Evolutionary conservation across 164 flowering plant species (phyloP), one percentile per base, ranked within the genome.

Genomic region (Liriodendron chinense): DNA sequence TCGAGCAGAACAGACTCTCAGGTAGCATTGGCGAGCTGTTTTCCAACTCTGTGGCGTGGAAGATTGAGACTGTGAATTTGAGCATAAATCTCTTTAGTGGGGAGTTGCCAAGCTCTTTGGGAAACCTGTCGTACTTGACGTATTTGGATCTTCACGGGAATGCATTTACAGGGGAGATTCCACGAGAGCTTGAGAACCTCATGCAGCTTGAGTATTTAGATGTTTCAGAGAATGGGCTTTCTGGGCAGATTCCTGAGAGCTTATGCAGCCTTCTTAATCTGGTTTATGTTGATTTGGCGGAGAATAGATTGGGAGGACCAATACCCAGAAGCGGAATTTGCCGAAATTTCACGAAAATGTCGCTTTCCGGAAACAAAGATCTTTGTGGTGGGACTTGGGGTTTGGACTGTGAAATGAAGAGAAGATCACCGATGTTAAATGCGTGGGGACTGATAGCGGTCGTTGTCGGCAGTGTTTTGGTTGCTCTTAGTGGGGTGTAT

Each of bases 141-240:
- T 76, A 65, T 59, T 80, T 92, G 82, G 95, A 92, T 82, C 86
- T 91, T 68, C 95, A 89, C 73, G 80, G 79, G 47, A 92, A 91
- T 73, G 48, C 57, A 75, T 87, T 92, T 23, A 72, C 76, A 1
- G 95, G 95, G 22, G 80, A 78, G 22, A 82, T 92, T 63, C 92
- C 95, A 16, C 56, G 75, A 0, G 90, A 89, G 49, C 77, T 92
- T 21, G 92, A 93, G 10, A 83, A 84, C 62, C 89, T 91, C 53
- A 69, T 83, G 76, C 91, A 91, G 73, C 86, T 92, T 0, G 72
- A 81, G 56, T 87, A 87, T 70, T 77, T 91, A 1, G 97, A 92
- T 80, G 74, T 89, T 23, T 92, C 95, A 0, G 34, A 63, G 34
- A 92, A 92, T 74, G 64, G 25, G 67, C 77, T 92, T 21, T 82